phyloP scores from a whole-genome alignment of 129 eudicot species.

The Dittrichia graveolens region DNA sequence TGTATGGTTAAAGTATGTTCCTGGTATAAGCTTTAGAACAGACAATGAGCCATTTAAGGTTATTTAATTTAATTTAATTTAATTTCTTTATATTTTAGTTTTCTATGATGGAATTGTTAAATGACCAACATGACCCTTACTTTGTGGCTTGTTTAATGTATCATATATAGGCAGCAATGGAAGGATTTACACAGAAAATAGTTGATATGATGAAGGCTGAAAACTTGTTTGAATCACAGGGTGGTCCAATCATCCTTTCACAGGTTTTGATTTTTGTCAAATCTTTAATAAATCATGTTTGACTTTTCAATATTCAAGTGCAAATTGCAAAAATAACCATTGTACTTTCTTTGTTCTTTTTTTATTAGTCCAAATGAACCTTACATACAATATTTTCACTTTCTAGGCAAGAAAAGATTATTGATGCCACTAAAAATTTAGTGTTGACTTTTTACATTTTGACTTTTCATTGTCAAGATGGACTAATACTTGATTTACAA shows the following conservation, averaged over 20 bases:
- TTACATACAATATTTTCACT: no score
- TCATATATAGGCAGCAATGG: slow-evolving; percentile 77
- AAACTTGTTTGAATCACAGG: slow-evolving; percentile 73
- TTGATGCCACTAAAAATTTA: no score
- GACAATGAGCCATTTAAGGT: slow-evolving; percentile 92
- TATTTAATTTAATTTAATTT: background rate
- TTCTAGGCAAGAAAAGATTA: no score
- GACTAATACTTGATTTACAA: no score
- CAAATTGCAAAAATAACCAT: no score
- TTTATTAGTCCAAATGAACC: no score
- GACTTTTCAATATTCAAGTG: no score
- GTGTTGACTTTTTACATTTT: no score
- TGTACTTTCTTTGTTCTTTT: no score
- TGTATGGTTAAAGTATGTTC: slow-evolving; percentile 98
- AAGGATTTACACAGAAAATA: slow-evolving; percentile 82
- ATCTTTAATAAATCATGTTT: background rate
- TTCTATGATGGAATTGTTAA: background rate
- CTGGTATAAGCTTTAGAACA: slow-evolving; percentile 96
- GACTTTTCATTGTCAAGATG: no score
- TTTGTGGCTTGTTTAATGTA: slow-evolving; percentile 23
- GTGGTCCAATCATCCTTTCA: slow-evolving; percentile 93
- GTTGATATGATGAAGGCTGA: slow-evolving; percentile 88
- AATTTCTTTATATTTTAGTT: background rate
- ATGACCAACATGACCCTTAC: slow-evolving; percentile 18
- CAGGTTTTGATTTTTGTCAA: slow-evolving; percentile 52